Percentiles rank a stretch among this genome's conserved stretches.
Evolutionary conservation across 1,284 basidiomycete species (phyloP).

Genomic region (Puccinia sorghi): DNA sequence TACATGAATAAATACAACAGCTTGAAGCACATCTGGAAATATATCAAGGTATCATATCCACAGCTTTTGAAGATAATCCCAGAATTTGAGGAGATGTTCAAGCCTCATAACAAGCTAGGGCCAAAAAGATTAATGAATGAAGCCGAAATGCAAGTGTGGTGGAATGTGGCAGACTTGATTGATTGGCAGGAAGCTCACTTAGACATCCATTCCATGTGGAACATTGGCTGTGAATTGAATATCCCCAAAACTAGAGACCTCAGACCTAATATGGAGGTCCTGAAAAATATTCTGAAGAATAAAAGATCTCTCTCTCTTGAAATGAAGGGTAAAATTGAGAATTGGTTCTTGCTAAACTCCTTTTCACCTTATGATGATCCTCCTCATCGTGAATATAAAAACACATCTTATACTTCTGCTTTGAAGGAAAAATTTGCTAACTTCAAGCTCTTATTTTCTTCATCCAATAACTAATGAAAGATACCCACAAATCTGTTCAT

Average conservation of each 20-base stretch:
- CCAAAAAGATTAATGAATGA: not conserved
- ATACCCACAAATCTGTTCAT: too few relatives aligned
- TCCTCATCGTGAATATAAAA: too few relatives aligned
- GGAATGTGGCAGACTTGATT: constrained; percentile 7
- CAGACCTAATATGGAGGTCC: not conserved
- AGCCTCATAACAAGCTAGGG: not conserved
- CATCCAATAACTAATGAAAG: too few relatives aligned
- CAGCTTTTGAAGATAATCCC: not conserved
- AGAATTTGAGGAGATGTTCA: not conserved
- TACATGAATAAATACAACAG: not conserved
- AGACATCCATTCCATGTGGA: not conserved
- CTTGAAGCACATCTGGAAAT: not conserved
- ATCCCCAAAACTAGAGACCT: not conserved
- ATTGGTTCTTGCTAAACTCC: not conserved
- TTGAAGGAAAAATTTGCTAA: too few relatives aligned
- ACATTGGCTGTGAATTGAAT: not conserved
- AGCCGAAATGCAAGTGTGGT: not conserved
- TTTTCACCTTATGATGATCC: not conserved
- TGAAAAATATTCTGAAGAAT: not conserved
- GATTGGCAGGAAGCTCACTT: not conserved
- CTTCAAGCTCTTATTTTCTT: too few relatives aligned
- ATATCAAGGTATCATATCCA: not conserved
- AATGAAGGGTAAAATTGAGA: not conserved
- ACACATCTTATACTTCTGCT: too few relatives aligned
- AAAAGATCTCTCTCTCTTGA: not conserved